Evolutionary conservation across 345 rosid genomes (phyloP), one percentile per base, ranked within the genome.

Genomic region (Citrus maxima): DNA sequence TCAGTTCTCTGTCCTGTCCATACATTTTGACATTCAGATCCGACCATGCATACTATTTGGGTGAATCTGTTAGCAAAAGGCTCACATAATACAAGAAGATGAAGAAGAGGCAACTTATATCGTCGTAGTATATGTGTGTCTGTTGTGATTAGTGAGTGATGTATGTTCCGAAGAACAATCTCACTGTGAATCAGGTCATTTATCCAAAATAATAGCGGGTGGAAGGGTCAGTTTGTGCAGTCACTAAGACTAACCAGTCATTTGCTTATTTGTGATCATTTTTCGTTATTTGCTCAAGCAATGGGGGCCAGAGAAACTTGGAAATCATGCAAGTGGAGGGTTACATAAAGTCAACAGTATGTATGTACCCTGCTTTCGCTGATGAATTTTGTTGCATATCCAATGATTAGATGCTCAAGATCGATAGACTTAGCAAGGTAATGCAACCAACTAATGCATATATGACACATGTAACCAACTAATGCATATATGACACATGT

Each of bases 331-430:
- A 9, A 40, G 46, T 10, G 24, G 37, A 5, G 37, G 37, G 37
- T 35, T 35, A 35, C 37, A 35, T 35, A 5, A 35, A 35, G 37
- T 35, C 37, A 35, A 35, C 37, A 35, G 37, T 35, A 35, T 5
- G 12, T 59, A 68, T 28, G 25, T 19, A 12, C 10, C 32, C 5
- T 28, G 62, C 27, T 34, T 19, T 10, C 22, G 78, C 30, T 64
- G 56, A 38, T 51, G n/a, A 62, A 61, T 76, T 62, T 54, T 75
- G 79, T 76, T 72, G 68, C 34, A 64, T 16, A 2, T 8, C 67
- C 65, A 61, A 69, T 63, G 68, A 82, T 78, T 74, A 67, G 72
- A 77, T 77, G 79, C 37, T 78, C 34, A 42, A 61, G 56, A 51
- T 40, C n/a, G 67, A 64, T 27, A 55, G 6, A 2, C 12, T 54